Base-by-base conservation (phyloP, 2,329 filamentous ascomycete species). In the Ustulina deusta region DNA sequence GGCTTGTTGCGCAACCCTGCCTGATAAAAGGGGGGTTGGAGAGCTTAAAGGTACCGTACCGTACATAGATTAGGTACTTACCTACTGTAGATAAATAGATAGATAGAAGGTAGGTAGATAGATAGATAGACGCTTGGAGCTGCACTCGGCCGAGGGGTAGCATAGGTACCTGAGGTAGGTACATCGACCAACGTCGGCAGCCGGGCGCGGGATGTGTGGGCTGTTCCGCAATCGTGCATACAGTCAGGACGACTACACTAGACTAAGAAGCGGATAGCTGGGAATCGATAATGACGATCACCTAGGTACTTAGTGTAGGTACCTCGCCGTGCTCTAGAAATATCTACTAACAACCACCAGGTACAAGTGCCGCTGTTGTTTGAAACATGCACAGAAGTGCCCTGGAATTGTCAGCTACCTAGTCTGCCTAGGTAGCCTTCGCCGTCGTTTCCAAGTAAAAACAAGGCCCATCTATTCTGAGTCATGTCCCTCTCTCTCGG, bases 261-360 rank as follows among this genome's bases (percentile, higher is more conserved):
- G 11, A 40, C 36, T 40, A 40, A 42, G 17, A 49, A 49, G 40
- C 57, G 42, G 51, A 17, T 25, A 46, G 55, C 32, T 38, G 49
- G 27, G n/a, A 51, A 62, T 66, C 54, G 52, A 40, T 38, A 49
- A 64, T 63, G 52, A 40, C 32, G 56, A 64, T 63, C 42, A 61
- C 61, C 46, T 52, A 27, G 44, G 17, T 32, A 11, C 25, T 13
- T 22, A 4, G 11, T 40, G 42, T 7, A 34, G 40, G 34, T 38
- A 20, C 13, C 15, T 42, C 44, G 44, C 7, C n/a, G 17, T 44
- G n/a, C 17, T 20, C 15, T 44, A n/a, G 40, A 49, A 27, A 51
- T 49, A 34, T 29, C 42, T 17, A 48, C 27, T 27, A 17, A 13
- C 29, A 34, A 7, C 27, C 13, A 44, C 61, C 61, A 64, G 54